A percentile compares a stretch with the other conserved stretches of the same genome.
phyloP scores from a whole-genome alignment of 1,284 basidiomycete genomes.

The Waitea zeae region DNA sequence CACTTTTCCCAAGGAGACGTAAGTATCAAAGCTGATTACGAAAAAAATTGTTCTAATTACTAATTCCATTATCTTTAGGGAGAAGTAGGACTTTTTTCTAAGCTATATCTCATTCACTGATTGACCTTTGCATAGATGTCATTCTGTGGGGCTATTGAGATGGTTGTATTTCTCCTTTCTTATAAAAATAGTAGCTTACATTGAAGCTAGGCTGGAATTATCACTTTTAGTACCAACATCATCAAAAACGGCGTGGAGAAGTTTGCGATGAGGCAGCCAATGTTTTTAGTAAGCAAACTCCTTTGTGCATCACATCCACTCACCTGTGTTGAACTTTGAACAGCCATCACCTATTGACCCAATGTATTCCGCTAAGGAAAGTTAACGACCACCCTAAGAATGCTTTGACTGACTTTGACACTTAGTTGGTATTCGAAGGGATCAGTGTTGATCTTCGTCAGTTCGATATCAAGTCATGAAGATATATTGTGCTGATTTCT shows the following conservation, averaged over 20 bases:
- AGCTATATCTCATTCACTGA: no score
- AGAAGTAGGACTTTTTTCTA: not conserved
- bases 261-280: slow-evolving; percentile 58
- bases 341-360: slow-evolving; percentile 64
- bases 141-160: slow-evolving; percentile 71
- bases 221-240: slow-evolving; percentile 57
- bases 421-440: slow-evolving; percentile 52
- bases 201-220: slow-evolving; percentile 42
- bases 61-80: not conserved
- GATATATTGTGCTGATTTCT: no score
- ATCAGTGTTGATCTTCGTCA: slow-evolving; percentile 54
- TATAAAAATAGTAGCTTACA: no score
- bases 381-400: not conserved
- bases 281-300: slow-evolving; percentile 35
- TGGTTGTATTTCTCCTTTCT: no score
- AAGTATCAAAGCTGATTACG: no score
- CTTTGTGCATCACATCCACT: not conserved
- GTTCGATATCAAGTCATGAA: slow-evolving; percentile 8
- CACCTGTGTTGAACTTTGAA: not conserved
- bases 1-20: slow-evolving; percentile 76
- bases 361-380: slow-evolving; percentile 47
- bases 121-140: slow-evolving; percentile 33
- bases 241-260: slow-evolving; percentile 65
- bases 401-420: slow-evolving; percentile 1
- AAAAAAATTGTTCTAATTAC: no score